Percentiles rank a stretch among this genome's conserved stretches.
Conservation (phyloP, 164 flowering plant genomes). For the Nymphaea colorata region DNA sequence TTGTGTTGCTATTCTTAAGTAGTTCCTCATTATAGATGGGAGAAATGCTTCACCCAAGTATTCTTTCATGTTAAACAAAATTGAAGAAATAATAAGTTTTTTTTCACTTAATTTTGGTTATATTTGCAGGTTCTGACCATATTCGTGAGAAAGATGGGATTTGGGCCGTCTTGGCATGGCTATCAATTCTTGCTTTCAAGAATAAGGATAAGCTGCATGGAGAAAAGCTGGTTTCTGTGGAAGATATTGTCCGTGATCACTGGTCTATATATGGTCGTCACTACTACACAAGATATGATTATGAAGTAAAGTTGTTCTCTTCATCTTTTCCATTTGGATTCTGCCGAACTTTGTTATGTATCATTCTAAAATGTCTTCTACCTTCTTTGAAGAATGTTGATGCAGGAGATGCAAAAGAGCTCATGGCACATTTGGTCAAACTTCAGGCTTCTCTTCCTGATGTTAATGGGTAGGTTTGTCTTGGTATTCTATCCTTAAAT, state of each 20-base stretch:
- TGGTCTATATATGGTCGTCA: conserved; percentile 94
- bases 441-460: conserved; percentile 69
- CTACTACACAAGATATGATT: conserved; percentile 94
- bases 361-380: too few species aligned
- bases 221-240: conserved; percentile 76
- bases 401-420: conserved; percentile 85
- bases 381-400: conserved; percentile 73
- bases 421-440: conserved; percentile 80
- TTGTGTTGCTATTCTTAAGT: too few species aligned
- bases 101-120: not conserved
- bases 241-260: conserved; percentile 86
- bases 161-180: conserved; percentile 99
- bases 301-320: conserved; percentile 50
- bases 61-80: too few species aligned
- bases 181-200: conserved; percentile 76
- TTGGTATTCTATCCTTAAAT: too few species aligned
- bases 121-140: conserved; percentile 77
- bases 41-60: too few species aligned
- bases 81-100: too few species aligned
- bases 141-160: conserved; percentile 99
- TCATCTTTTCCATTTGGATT: not conserved
- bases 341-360: not conserved
- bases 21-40: too few species aligned
- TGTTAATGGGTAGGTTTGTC: conserved; percentile 58
- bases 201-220: conserved; percentile 72